A percentile compares a stretch with the other conserved stretches of the same genome.
These are phyloP conservation scores for Arthrobotrys conoides DNA, from an alignment of 2,329 filamentous ascomycete species.

Conservation along the genomic window DNA sequence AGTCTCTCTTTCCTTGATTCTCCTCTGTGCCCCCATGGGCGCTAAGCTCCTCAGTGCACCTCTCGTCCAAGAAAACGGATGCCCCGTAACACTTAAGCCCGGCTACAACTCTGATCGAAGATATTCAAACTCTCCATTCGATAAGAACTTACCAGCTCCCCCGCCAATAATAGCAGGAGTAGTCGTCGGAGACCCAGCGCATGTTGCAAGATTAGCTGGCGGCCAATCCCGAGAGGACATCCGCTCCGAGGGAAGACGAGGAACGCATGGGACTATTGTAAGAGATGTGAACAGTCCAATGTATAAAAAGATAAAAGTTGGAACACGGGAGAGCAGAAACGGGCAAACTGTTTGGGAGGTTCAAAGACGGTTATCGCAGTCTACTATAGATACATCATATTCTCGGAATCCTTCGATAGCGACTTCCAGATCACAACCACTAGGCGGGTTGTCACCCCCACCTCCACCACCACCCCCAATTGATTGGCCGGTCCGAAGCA, in stretches of 20 bases:
- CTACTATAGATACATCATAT: conserved; percentile 32
- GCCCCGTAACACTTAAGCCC: conserved; percentile 22
- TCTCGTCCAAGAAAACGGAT: conserved; percentile 59
- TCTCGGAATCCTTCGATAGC: conserved; percentile 38
- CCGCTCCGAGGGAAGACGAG: background rate
- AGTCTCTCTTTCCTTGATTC: conserved; percentile 62
- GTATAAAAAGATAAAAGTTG: conserved; percentile 61
- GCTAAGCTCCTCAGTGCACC: conserved; percentile 63
- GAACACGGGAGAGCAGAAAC: conserved; percentile 61
- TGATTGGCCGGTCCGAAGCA: conserved; percentile 34
- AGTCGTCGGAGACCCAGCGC: conserved; percentile 15
- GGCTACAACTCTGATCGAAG: conserved; percentile 42
- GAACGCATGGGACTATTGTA: conserved; percentile 29
- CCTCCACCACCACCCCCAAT: conserved; percentile 28
- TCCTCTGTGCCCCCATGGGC: conserved; percentile 63
- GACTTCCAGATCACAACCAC: conserved; percentile 24
- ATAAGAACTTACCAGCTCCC: conserved; percentile 42
- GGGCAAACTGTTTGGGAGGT: conserved; percentile 62
- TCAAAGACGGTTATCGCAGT: conserved; percentile 36
- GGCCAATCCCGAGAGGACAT: conserved; percentile 27
- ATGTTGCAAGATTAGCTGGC: conserved; percentile 23
- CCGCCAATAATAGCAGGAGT: conserved; percentile 34
- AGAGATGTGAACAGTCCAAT: conserved; percentile 60
- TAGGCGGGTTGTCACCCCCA: conserved; percentile 31
- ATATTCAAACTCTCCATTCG: conserved; percentile 51